phyloP scores from a whole-genome alignment of 345 rosid genomes.

The Orychophragmus violaceus region DNA sequence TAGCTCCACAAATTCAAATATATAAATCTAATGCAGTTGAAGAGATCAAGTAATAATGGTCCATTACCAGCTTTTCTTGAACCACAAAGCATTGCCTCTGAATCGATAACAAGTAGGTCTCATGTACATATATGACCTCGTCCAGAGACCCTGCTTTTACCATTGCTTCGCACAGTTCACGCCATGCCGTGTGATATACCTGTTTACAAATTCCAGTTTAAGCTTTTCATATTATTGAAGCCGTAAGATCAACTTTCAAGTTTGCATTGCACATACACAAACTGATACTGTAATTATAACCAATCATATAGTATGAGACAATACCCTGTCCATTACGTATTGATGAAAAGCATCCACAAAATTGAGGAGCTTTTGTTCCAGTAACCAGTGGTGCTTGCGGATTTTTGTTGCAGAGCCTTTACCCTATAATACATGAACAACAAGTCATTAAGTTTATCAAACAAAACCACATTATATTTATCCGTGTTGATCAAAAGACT shows the following conservation, averaged over 20 bases:
- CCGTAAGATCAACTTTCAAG: background rate
- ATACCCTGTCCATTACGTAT: slow-evolving; percentile 98
- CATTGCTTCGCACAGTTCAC: slow-evolving; percentile 88
- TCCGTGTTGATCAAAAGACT: background rate
- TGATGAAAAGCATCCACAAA: slow-evolving; percentile 99
- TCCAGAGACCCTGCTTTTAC: slow-evolving; percentile 83
- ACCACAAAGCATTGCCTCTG: slow-evolving; percentile 95
- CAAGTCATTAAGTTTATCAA: slow-evolving; percentile 5
- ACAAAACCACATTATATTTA: background rate
- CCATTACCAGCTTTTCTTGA: slow-evolving; percentile 77
- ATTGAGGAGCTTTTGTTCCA: slow-evolving; percentile 96
- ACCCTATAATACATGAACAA: slow-evolving; percentile 41
- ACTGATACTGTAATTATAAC: too few species aligned
- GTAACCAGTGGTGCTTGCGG: slow-evolving; percentile 77
- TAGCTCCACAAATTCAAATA: background rate
- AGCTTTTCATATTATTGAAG: background rate
- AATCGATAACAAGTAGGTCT: slow-evolving; percentile 79
- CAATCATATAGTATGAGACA: slow-evolving; percentile 14
- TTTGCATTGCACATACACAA: too few species aligned
- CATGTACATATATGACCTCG: slow-evolving; percentile 92
- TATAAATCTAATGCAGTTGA: background rate
- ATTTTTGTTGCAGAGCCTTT: slow-evolving; percentile 51
- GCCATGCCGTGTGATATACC: slow-evolving; percentile 99
- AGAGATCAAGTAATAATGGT: slow-evolving; percentile 3
- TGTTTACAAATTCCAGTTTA: slow-evolving; percentile 34